A percentile compares a stretch with the other conserved stretches of the same genome.
Conservation (phyloP, 768 basidiomycete species). For the Auriscalpium vulgare region DNA sequence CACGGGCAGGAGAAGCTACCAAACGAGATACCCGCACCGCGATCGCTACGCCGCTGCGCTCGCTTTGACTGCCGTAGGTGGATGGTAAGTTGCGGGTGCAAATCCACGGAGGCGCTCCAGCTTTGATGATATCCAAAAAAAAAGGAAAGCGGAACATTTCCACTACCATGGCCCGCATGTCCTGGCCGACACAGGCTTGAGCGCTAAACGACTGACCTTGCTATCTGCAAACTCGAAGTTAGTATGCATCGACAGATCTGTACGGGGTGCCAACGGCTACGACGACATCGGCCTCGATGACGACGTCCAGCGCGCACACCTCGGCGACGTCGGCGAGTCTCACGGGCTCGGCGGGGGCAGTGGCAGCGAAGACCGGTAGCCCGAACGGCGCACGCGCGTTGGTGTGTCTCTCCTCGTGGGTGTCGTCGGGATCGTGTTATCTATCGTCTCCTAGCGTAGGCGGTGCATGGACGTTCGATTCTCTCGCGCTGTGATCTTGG, state of each 20-base stretch:
- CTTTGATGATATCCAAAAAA: no score
- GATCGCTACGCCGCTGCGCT: no score
- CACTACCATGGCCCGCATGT: no score
- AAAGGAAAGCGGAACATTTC: no score
- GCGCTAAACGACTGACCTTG: no score
- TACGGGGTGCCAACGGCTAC: constrained; percentile 20
- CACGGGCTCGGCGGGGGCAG: constrained; percentile 5
- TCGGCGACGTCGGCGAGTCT: constrained; percentile 4
- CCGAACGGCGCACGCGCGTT: constrained; percentile 1
- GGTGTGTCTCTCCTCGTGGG: constrained; percentile 18
- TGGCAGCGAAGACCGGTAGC: neutral
- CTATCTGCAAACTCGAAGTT: no score
- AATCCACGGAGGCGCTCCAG: no score
- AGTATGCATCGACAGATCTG: constrained; percentile 28
- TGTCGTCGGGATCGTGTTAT: constrained; percentile 25
- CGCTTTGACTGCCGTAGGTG: no score
- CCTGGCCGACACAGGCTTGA: no score
- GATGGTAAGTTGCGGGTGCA: no score
- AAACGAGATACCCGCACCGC: no score
- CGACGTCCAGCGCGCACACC: neutral
- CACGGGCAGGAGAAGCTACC: no score
- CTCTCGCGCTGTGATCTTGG: neutral
- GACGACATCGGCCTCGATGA: constrained; percentile 1
- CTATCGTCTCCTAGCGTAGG: constrained; percentile 28
- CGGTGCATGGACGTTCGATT: neutral